Percentiles rank a stretch among this genome's conserved stretches.
These are phyloP conservation scores for Starmerella riodocensis DNA, from an alignment of 805 yeast species.

Conservation along the genomic window DNA sequence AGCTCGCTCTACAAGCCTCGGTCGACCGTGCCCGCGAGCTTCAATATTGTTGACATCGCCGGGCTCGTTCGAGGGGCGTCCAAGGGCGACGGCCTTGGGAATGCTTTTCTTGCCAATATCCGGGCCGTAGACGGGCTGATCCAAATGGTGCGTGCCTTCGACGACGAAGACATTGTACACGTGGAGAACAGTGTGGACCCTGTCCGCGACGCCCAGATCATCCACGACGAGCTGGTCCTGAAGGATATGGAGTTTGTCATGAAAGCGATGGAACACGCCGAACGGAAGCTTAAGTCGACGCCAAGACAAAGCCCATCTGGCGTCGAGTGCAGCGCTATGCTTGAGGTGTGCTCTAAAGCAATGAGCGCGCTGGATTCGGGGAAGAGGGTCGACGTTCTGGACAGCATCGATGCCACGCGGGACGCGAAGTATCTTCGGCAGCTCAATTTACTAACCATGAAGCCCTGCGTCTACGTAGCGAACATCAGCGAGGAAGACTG, in stretches of 20 bases:
- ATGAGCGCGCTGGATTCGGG: constrained; percentile 47
- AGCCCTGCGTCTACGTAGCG: constrained; percentile 69
- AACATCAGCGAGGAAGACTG: constrained; percentile 65
- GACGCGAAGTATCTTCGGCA: constrained; percentile 37
- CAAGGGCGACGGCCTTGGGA: constrained; percentile 60
- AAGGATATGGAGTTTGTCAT: constrained; percentile 57
- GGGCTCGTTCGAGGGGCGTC: constrained; percentile 55
- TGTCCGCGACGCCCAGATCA: constrained; percentile 47
- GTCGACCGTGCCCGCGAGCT: constrained; percentile 38
- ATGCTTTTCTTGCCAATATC: constrained; percentile 54
- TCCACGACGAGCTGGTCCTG: constrained; percentile 48
- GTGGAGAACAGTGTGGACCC: constrained; percentile 54
- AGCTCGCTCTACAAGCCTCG: constrained; percentile 38
- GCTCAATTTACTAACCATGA: constrained; percentile 68
- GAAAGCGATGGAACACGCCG: constrained; percentile 40
- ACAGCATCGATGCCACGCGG: constrained; percentile 30
- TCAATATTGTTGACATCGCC: constrained; percentile 55
- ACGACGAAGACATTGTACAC: constrained; percentile 53
- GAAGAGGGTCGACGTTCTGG: constrained; percentile 35
- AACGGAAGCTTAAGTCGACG: constrained; percentile 29
- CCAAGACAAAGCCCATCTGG: constrained; percentile 19
- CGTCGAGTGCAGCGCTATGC: constrained; percentile 34
- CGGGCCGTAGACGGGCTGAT: constrained; percentile 60
- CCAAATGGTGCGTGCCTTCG: constrained; percentile 55
- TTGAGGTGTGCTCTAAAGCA: constrained; percentile 28